Evolutionary conservation across 345 rosid species (phyloP), one percentile per base, ranked within the genome.

Genomic region (Boechera retrofracta): DNA sequence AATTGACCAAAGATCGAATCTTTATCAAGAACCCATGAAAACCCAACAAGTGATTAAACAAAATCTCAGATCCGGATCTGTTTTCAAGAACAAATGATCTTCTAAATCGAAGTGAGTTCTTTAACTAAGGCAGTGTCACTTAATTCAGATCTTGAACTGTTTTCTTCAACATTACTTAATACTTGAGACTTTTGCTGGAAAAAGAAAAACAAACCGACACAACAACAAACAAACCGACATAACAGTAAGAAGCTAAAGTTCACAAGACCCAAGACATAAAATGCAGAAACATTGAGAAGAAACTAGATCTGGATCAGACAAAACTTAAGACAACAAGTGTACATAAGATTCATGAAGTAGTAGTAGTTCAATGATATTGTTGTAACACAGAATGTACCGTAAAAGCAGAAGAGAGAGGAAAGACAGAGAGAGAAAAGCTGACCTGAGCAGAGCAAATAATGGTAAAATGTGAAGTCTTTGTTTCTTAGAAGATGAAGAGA

Each of bases 61-160:
- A 32, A 59, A 53, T 67, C 66, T 26, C 65, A 79, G 82, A 79
- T 79, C 82, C 64, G 76, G 81, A 77, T 77, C 81, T 78, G 73
- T 65, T 49, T 44, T 26, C 35, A 55, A 39, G 54, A 68, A 49
- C 45, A 3, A 44, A 7, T 10, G 7, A 21, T 54, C 8, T 18
- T 4, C 26, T 44, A 56, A 31, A 35, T 18, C 16, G 5, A 21
- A 7, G 18, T 42, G 36, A 63, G 36, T 42, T 63, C 36, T 26
- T 28, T 7, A 53, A 59, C 44, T 33, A 56, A 74, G 31, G 41
- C 5, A 76, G 9, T 44, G 47, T 33, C 6, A 49, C 38, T 32
- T 5, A 66, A 13, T 35, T 24, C 51, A 77, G 80, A 77, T 77
- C 80, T 77, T 58, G 51, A 67, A 74, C 8, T 10, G 4, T 12